A percentile compares a stretch with the other conserved stretches of the same genome.
Conservation (phyloP, 2,329 filamentous ascomycete genomes). For the Beauveria sp. region DNA sequence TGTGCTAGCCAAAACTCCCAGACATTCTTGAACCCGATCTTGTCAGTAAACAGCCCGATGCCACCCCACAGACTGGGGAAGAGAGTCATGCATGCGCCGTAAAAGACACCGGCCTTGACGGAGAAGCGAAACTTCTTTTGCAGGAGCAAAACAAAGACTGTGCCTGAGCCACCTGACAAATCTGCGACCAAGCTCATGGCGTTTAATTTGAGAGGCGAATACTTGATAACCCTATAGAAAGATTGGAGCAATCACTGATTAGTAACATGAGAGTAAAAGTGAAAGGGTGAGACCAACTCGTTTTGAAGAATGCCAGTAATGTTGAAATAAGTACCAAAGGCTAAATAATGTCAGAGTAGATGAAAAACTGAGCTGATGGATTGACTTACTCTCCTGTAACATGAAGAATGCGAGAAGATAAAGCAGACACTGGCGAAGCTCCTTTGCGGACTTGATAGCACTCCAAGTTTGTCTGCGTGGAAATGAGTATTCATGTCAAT, state of each 20-base stretch:
- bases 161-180: slow-evolving; percentile 15
- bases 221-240: slow-evolving; percentile 14
- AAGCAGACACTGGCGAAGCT: slow-evolving; percentile 16
- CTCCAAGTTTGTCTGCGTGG: slow-evolving; percentile 14
- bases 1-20: slow-evolving; percentile 16
- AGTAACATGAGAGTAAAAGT: not conserved
- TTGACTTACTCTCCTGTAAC: slow-evolving; percentile 15
- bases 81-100: slow-evolving; percentile 17
- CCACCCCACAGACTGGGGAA: slow-evolving; percentile 15
- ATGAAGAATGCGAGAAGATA: slow-evolving; percentile 18
- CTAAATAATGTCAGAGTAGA: not conserved
- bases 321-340: slow-evolving; percentile 15
- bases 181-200: slow-evolving; percentile 16
- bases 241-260: not conserved
- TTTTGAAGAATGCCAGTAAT: slow-evolving; percentile 18
- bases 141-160: slow-evolving; percentile 14
- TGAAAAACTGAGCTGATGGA: no score
- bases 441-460: slow-evolving; percentile 14
- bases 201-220: slow-evolving; percentile 16
- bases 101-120: slow-evolving; percentile 17
- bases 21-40: slow-evolving; percentile 15
- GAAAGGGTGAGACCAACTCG: slow-evolving; percentile 5
- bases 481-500: not conserved
- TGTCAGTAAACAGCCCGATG: slow-evolving; percentile 15
- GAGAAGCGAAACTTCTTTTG: slow-evolving; percentile 17